These are phyloP conservation scores for Sporothrix euskadiensis DNA, from an alignment of 2,329 filamentous ascomycete genomes.

Conservation along the genomic window DNA sequence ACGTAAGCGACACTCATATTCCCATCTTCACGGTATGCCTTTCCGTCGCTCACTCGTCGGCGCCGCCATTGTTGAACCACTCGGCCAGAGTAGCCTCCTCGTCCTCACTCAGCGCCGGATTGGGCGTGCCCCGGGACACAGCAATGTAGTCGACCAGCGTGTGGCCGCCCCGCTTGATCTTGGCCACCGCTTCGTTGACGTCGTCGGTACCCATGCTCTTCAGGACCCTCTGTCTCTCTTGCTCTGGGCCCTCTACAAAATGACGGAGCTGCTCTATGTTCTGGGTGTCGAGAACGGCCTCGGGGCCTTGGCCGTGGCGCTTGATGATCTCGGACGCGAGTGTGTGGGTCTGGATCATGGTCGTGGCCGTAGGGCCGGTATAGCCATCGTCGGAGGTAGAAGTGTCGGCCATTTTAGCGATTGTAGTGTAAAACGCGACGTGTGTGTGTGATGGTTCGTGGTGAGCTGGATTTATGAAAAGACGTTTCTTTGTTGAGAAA, in stretches of 20 bases:
- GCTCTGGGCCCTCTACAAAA: conserved; percentile 1
- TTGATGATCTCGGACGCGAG: conserved; percentile 32
- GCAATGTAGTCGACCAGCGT: conserved; percentile 20
- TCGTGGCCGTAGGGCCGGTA: conserved; percentile 28
- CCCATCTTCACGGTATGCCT: too few species aligned
- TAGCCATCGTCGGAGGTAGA: conserved; percentile 19
- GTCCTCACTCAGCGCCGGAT: conserved; percentile 23
- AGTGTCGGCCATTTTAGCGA: not conserved
- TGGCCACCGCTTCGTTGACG: not conserved
- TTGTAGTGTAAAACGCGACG: not conserved
- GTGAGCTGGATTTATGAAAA: too few species aligned
- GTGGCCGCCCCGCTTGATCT: not conserved
- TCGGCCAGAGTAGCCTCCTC: conserved; percentile 28
- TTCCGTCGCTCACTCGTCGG: too few species aligned
- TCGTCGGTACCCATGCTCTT: not conserved
- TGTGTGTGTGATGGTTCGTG: not conserved
- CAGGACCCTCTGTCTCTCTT: not conserved
- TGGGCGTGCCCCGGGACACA: not conserved
- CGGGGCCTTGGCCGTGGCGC: conserved; percentile 29
- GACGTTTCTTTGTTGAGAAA: not conserved
- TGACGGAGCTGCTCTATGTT: conserved; percentile 17
- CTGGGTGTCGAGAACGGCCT: conserved; percentile 24
- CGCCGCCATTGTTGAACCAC: conserved; percentile 29
- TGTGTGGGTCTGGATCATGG: conserved; percentile 31
- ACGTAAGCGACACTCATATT: too few species aligned